Percentiles rank a stretch among this genome's conserved stretches.
These are phyloP conservation scores for Sporisorium graminicola DNA, from an alignment of 1,284 basidiomycete genomes.

Conservation along the genomic window DNA sequence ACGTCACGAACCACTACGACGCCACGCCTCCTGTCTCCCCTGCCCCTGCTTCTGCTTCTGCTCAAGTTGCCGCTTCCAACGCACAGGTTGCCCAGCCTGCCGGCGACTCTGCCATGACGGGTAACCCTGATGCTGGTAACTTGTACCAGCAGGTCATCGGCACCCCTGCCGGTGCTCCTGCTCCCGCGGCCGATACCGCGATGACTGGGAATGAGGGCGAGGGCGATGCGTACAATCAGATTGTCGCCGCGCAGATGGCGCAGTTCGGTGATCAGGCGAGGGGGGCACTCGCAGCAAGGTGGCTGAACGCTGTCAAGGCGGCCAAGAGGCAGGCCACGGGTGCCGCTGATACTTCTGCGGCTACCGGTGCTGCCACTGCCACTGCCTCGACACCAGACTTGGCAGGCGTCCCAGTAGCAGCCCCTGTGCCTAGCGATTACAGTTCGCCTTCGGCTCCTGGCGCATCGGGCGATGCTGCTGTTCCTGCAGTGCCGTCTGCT, in stretches of 20 bases:
- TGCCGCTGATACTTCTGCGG: not conserved
- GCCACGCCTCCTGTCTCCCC: slow-evolving; percentile 17
- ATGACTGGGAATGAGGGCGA: slow-evolving; percentile 15
- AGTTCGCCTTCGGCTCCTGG: slow-evolving; percentile 15
- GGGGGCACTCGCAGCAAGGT: slow-evolving; percentile 6
- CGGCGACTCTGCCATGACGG: slow-evolving; percentile 13
- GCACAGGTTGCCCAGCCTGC: slow-evolving; percentile 10
- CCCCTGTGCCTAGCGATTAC: slow-evolving; percentile 35
- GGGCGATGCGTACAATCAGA: slow-evolving; percentile 17
- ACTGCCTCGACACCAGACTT: slow-evolving; percentile 8
- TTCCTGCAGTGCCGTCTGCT: slow-evolving; percentile 1
- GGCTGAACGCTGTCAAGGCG: not conserved
- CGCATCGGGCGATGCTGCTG: slow-evolving; percentile 5
- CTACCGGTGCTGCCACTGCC: not conserved
- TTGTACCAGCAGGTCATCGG: slow-evolving; percentile 26
- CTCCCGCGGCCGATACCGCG: not conserved
- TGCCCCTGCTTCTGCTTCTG: not conserved
- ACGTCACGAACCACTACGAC: slow-evolving; percentile 25
- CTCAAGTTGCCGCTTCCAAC: slow-evolving; percentile 6
- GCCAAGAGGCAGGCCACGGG: slow-evolving; percentile 14
- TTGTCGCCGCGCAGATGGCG: slow-evolving; percentile 35
- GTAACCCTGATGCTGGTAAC: slow-evolving; percentile 21
- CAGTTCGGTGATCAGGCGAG: slow-evolving; percentile 19
- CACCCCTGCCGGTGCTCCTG: slow-evolving; percentile 2
- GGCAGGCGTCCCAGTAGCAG: slow-evolving; percentile 22